Evolutionary conservation across 805 yeast genomes (phyloP), one percentile per base, ranked within the genome.

Genomic region (Danielia oregonensis): DNA sequence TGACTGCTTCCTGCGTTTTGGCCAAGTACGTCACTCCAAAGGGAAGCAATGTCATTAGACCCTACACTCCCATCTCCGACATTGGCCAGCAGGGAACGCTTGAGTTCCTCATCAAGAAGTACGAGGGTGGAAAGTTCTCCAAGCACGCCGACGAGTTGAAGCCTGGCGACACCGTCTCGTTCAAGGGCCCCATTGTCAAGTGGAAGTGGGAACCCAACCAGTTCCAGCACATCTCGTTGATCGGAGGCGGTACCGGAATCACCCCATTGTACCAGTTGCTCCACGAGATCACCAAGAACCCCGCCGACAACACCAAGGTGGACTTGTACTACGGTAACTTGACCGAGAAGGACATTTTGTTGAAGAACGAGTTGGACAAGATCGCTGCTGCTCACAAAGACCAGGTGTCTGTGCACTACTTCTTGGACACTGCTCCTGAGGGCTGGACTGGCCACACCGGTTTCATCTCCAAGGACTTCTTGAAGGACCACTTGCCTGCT

Each of bases 161-260:
- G 62, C 78, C 75, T 41, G 76, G 82, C 52, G 97, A 93, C 54
- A 77, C 88, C 33, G 73, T 93, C 37, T 66, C 95, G 7, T 84
- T 93, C 75, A 91, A 88, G 72, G 98, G 98, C 32, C 97, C 97
- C 46, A 75, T 88, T 47, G 70, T 74, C 54, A 93, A 93, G 72
- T 89, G 93, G 86, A 78, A 82, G 59, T 86, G 94, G 87, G 74
- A 74, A 52, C 83, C 91, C 49, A 91, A 93, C 73, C 77, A 80
- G 58, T 91, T 76, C 70, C 77, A 84, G 54, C 69, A 78, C 46
- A 78, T 93, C 58, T 78, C 82, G 39, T 75, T 93, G 58, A 71
- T 93, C 49, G 97, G 96, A 52, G 98, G 95, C 55, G 98, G 98
- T 57, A 74, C 95, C 33, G 97, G 97, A 65, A 89, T 93, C 61